phyloP scores from a whole-genome alignment of 2,329 filamentous ascomycete species.

The Xylariaceae sp. region DNA sequence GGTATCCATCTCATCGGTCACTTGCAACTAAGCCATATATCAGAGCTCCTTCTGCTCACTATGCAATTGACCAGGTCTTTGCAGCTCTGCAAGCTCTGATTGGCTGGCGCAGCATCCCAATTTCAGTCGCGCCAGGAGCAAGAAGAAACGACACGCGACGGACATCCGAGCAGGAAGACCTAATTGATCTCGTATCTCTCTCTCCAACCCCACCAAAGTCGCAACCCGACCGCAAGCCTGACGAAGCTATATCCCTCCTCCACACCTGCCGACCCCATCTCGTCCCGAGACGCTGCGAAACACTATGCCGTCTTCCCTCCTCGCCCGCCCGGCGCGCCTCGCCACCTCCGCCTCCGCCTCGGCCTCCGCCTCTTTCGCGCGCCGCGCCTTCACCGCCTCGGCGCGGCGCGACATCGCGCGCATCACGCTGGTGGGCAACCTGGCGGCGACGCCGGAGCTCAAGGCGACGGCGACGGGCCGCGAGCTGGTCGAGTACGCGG shows the following conservation, averaged over 20 bases:
- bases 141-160: not conserved
- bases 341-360: too few species aligned
- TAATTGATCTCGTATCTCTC: not conserved
- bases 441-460: constrained; percentile 73
- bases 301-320: constrained; percentile 36
- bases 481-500: constrained; percentile 68
- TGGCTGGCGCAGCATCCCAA: not conserved
- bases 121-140: constrained; percentile 3
- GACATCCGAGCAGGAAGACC: not conserved
- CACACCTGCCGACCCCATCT: not conserved
- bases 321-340: constrained; percentile 40
- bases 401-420: constrained; percentile 60
- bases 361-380: constrained; percentile 34
- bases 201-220: not conserved
- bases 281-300: not conserved
- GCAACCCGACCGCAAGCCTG: not conserved
- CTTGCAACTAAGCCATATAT: too few species aligned
- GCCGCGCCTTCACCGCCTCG: constrained; percentile 70
- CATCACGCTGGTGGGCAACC: constrained; percentile 80
- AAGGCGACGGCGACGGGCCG: constrained; percentile 60
- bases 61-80: not conserved
- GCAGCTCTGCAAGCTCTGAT: not conserved
- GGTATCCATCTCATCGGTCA: too few species aligned
- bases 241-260: not conserved
- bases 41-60: too few species aligned